Percentiles rank a stretch among this genome's conserved stretches.
phyloP scores from a whole-genome alignment of 2,329 filamentous ascomycete genomes.

The Metarhizium robertsii region DNA sequence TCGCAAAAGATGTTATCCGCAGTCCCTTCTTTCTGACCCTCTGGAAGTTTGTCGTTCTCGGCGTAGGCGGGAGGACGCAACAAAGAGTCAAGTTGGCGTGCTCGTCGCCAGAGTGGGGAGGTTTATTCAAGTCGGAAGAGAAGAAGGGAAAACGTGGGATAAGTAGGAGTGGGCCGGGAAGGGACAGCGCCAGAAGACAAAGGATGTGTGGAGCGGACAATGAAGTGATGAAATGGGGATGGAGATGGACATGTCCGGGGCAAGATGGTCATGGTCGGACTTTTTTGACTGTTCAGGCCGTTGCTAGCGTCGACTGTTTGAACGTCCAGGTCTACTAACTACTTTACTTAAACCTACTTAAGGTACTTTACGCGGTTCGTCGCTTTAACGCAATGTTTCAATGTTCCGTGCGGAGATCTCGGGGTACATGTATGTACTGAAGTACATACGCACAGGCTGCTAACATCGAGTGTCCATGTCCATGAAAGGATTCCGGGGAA shows the following conservation, averaged over 20 bases:
- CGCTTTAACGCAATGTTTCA: no score
- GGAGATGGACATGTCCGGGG: conserved; percentile 1
- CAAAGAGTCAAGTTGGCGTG: background rate
- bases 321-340: no score
- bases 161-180: background rate
- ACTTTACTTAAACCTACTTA: no score
- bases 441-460: no score
- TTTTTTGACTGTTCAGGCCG: background rate
- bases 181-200: background rate
- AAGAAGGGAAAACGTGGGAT: background rate
- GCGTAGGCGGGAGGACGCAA: background rate
- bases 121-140: background rate
- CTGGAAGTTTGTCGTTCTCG: background rate
- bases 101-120: background rate
- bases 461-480: background rate
- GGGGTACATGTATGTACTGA: no score
- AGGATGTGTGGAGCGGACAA: background rate
- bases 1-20: background rate
- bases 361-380: no score
- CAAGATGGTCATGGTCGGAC: background rate
- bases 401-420: background rate
- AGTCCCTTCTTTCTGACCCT: background rate
- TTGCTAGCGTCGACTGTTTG: background rate
- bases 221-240: background rate
- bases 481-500: background rate